phyloP scores from a whole-genome alignment of 2,329 filamentous ascomycete genomes.

The Pseudocercospora vitis region DNA sequence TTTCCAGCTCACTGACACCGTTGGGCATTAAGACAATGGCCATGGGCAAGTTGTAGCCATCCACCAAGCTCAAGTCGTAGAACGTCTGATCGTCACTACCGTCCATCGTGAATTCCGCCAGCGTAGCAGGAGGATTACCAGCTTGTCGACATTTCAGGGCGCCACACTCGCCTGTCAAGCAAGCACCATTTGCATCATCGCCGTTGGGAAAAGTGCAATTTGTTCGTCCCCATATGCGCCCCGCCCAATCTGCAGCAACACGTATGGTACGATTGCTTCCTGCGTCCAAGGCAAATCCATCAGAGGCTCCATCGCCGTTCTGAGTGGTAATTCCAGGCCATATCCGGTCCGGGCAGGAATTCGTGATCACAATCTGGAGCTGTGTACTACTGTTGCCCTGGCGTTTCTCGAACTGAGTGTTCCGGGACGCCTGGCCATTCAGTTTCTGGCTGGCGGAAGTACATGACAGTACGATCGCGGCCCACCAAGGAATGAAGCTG shows the following conservation, averaged over 20 bases:
- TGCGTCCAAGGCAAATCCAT: slow-evolving; percentile 64
- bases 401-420: not conserved
- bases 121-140: slow-evolving; percentile 69
- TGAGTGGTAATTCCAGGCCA: slow-evolving; percentile 78
- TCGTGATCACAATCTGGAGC: slow-evolving; percentile 65
- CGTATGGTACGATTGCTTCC: slow-evolving; percentile 61
- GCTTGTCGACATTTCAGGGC: slow-evolving; percentile 62
- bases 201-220: slow-evolving; percentile 75
- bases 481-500: not conserved
- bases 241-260: slow-evolving; percentile 74
- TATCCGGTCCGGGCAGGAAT: slow-evolving; percentile 68
- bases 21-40: slow-evolving; percentile 56
- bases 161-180: slow-evolving; percentile 74
- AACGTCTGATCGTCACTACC: slow-evolving; percentile 69
- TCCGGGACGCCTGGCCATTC: not conserved
- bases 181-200: slow-evolving; percentile 56
- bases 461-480: slow-evolving; percentile 3
- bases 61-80: slow-evolving; percentile 82
- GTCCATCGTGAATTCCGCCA: slow-evolving; percentile 77
- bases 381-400: slow-evolving; percentile 4
- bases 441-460: not conserved
- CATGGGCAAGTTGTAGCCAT: slow-evolving; percentile 78
- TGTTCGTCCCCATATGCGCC: slow-evolving; percentile 78
- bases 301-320: slow-evolving; percentile 62
- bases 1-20: slow-evolving; percentile 58